Conservation (phyloP, 176 grass and related monocot species). For the Elymus sibiricus region DNA sequence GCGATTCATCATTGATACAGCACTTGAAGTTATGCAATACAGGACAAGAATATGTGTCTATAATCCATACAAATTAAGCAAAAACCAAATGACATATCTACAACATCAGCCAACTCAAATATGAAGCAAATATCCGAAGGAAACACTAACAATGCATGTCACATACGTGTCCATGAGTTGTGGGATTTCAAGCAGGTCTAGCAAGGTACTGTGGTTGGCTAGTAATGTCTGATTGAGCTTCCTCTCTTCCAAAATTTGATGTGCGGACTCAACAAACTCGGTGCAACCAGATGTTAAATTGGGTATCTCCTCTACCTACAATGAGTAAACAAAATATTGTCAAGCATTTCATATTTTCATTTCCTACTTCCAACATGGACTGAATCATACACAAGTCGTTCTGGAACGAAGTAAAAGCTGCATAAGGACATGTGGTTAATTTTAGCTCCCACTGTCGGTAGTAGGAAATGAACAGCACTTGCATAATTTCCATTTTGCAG, state of each 20-base stretch:
- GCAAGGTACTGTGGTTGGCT: slow-evolving; percentile 87
- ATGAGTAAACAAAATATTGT: slow-evolving; percentile 17
- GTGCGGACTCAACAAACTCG: slow-evolving; percentile 92
- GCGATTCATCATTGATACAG: slow-evolving; percentile 2
- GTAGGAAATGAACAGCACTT: not conserved
- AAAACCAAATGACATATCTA: slow-evolving; percentile 15
- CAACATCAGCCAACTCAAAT: not conserved
- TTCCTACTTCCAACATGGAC: not conserved
- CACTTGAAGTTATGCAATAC: slow-evolving; percentile 8
- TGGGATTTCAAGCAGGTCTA: slow-evolving; percentile 97
- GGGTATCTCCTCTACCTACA: slow-evolving; percentile 97
- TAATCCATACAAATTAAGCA: not conserved
- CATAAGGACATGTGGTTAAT: not conserved
- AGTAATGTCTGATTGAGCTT: slow-evolving; percentile 97
- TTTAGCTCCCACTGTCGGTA: not conserved
- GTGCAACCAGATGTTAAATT: slow-evolving; percentile 97
- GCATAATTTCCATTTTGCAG: not conserved
- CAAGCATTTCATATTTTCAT: slow-evolving; percentile 26
- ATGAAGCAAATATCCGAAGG: not conserved
- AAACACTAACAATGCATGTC: slow-evolving; percentile 24
- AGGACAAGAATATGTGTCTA: not conserved
- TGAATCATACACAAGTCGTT: not conserved
- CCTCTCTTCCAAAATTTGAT: slow-evolving; percentile 97
- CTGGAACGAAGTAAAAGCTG: not conserved
- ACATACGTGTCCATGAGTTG: slow-evolving; percentile 98